Evolutionary conservation across 2,329 filamentous ascomycete genomes (phyloP), one percentile per base, ranked within the genome.

Genomic region (Alternaria sp.): DNA sequence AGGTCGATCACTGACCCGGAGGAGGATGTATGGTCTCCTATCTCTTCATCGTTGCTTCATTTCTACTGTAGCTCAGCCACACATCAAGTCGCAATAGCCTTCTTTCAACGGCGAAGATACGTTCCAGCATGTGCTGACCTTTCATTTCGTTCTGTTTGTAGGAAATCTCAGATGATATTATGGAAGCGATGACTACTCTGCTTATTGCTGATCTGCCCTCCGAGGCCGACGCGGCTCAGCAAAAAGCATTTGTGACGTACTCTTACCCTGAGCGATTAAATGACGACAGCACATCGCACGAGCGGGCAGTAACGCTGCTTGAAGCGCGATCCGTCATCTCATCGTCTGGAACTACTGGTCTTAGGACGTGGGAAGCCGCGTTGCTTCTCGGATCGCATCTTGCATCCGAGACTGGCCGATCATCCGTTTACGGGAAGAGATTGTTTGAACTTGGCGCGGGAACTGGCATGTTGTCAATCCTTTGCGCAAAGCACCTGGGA

Each of bases 141-240:
- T 28, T 63, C 51, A 49, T 47, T 66, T 61, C 63, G 59, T 61
- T 36, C 66, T 68, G 53, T 43, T 55, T 65, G 64, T 80, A 97
- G 94, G 93, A 90, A 77, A 89, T 97, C 47, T 93, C 90, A 63
- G 92, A 96, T 78, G 85, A 90, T 77, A 85, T 97, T 70, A 91
- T 94, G 85, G 83, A 83, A 56, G 82, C 84, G 38, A 84, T 96
- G 67, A 87, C 89, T 54, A 78, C 83, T 61, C 83, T 95, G 24
- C 83, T 96, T 58, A 82, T 85, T 20, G 82, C 85, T 30, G 86
- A 88, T 16, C 79, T 91, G 16, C 88, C 86, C n/a, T 84, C 88
- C 20, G 88, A 93, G 72, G 76, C 85, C 26, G 81, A 84, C 39
- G 86, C 89, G 57, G 91, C 87, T 24, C 92, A 94, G 78, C 86